These are phyloP conservation scores for Trapa incisa DNA, from an alignment of 345 rosid genomes.

Conservation along the genomic window DNA sequence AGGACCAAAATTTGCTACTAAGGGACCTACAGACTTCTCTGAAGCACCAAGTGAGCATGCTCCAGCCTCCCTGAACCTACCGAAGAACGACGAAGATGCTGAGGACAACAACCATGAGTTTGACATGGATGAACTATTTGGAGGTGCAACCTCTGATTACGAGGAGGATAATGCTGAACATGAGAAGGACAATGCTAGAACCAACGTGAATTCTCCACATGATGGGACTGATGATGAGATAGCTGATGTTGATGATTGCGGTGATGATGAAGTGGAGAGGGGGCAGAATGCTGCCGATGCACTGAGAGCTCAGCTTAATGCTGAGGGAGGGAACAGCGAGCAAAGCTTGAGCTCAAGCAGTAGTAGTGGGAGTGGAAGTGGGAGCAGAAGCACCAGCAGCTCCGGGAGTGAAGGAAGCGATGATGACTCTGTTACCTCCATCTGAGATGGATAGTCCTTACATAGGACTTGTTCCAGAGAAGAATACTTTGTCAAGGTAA, in stretches of 20 bases:
- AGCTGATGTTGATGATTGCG: constrained; percentile 76
- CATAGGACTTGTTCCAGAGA: too few species aligned
- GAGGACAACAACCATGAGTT: constrained; percentile 45
- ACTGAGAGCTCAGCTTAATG: constrained; percentile 73
- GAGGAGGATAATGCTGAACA: constrained; percentile 21
- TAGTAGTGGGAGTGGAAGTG: constrained; percentile 63
- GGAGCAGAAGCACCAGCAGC: constrained; percentile 51
- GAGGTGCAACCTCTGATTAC: constrained; percentile 39
- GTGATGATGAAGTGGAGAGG: constrained; percentile 54
- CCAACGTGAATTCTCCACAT: constrained; percentile 11
- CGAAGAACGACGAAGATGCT: constrained; percentile 42
- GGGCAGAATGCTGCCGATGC: constrained; percentile 93
- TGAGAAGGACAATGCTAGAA: constrained; percentile 16
- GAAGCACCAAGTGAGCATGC: constrained; percentile 19
- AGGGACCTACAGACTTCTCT: constrained; percentile 23
- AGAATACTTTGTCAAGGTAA: not conserved
- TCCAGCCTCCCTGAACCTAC: constrained; percentile 22
- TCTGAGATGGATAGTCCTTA: constrained; percentile 17
- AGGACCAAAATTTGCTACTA: constrained; percentile 24
- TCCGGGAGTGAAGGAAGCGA: constrained; percentile 58
- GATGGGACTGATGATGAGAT: constrained; percentile 62
- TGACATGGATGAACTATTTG: constrained; percentile 49
- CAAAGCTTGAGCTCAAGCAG: constrained; percentile 50
- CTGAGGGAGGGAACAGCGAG: constrained; percentile 19
- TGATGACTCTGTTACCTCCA: constrained; percentile 56